These are phyloP conservation scores for Ustilago bromivora DNA, from an alignment of 1,284 basidiomycete species.

Conservation along the genomic window DNA sequence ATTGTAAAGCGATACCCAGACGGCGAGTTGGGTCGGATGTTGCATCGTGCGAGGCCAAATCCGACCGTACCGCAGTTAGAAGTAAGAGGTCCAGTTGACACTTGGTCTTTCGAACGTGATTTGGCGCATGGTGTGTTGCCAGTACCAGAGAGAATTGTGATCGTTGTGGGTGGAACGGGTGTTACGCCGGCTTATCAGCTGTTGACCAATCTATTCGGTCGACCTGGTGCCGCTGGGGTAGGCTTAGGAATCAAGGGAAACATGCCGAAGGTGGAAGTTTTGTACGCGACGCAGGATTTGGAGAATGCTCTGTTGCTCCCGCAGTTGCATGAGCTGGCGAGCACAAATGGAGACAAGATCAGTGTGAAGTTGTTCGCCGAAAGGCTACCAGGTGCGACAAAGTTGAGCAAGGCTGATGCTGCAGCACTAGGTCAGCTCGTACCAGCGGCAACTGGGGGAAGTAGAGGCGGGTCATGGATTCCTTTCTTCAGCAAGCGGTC, in stretches of 20 bases:
- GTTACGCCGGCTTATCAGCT: constrained; percentile 59
- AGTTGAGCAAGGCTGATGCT: constrained; percentile 4
- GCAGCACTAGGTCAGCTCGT: constrained; percentile 19
- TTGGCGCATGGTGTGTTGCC: background rate
- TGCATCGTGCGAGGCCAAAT: constrained; percentile 30
- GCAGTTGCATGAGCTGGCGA: constrained; percentile 30
- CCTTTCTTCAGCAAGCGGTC: constrained; percentile 18
- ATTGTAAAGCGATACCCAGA: constrained; percentile 57
- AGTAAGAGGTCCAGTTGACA: constrained; percentile 52
- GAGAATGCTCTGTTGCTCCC: constrained; percentile 41
- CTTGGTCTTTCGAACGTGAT: constrained; percentile 42
- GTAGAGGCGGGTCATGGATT: constrained; percentile 11
- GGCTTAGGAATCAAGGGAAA: background rate
- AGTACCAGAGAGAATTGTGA: constrained; percentile 33
- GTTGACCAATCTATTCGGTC: constrained; percentile 40
- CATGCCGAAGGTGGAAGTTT: constrained; percentile 35
- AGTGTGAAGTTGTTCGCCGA: constrained; percentile 39
- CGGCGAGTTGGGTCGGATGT: constrained; percentile 52
- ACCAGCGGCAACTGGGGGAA: background rate
- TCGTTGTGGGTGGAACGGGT: constrained; percentile 57
- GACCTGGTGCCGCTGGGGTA: background rate
- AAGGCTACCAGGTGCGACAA: constrained; percentile 1
- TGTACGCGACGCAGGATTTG: constrained; percentile 37
- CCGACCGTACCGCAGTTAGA: constrained; percentile 31
- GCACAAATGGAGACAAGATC: constrained; percentile 24